Conservation (phyloP, 768 basidiomycete species). For the Artomyces pyxidatus region DNA sequence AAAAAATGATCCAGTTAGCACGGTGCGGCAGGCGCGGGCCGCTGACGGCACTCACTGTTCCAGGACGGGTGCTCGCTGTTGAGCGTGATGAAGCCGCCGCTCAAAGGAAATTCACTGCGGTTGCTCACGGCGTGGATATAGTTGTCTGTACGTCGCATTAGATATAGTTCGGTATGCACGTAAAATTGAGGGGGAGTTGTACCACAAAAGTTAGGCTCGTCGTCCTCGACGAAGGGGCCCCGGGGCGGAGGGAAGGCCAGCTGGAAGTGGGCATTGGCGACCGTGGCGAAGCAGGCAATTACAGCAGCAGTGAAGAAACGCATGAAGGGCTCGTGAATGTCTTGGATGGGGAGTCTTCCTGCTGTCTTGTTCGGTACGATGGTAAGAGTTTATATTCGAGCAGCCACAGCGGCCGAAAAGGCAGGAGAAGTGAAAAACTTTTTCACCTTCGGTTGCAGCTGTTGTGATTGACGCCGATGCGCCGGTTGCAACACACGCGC, state of each 20-base stretch:
- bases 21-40: neutral
- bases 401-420: neutral
- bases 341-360: neutral
- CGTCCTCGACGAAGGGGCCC: slow-evolving; percentile 54
- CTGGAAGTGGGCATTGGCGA: slow-evolving; percentile 69
- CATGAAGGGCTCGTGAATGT: slow-evolving; percentile 22
- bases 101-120: slow-evolving; percentile 64
- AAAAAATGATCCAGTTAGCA: slow-evolving; percentile 1
- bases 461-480: too few relatives aligned
- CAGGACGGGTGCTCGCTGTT: slow-evolving; percentile 60
- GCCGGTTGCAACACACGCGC: too few relatives aligned
- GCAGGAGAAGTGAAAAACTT: slow-evolving; percentile 9
- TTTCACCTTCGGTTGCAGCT: too few relatives aligned
- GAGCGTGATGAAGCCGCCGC: slow-evolving; percentile 48
- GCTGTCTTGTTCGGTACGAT: neutral
- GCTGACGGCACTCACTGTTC: slow-evolving; percentile 36
- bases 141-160: slow-evolving; percentile 65
- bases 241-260: slow-evolving; percentile 68
- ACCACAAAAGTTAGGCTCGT: slow-evolving; percentile 66
- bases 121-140: slow-evolving; percentile 43
- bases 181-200: slow-evolving; percentile 14
- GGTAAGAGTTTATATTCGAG: neutral
- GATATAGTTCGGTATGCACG: neutral
- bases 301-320: slow-evolving; percentile 27
- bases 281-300: slow-evolving; percentile 30